A percentile compares a stretch with the other conserved stretches of the same genome.
phyloP scores from a whole-genome alignment of 192 early-diverging fungal species.

The Chytriomyces sp. region DNA sequence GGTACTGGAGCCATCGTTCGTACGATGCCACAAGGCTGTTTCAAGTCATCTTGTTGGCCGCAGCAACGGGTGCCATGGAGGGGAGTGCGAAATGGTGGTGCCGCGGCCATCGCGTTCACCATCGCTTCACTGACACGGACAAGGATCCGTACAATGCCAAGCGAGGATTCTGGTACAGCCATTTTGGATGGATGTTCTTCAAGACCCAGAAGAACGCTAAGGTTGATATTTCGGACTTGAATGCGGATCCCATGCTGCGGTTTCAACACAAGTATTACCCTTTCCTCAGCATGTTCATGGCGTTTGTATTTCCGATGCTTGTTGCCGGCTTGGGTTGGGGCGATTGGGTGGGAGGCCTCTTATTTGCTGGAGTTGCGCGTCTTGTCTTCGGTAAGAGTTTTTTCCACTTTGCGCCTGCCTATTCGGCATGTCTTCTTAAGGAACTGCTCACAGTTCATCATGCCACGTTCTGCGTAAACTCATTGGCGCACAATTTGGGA shows the following conservation, averaged over 20 bases:
- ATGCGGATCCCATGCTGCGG: constrained; percentile 45
- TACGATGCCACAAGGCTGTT: constrained; percentile 48
- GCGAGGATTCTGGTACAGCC: constrained; percentile 50
- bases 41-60: constrained; percentile 32
- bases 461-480: constrained; percentile 61
- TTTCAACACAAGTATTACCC: constrained; percentile 52
- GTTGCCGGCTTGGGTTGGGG: constrained; percentile 78
- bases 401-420: too few species aligned
- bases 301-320: constrained; percentile 76
- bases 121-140: constrained; percentile 50
- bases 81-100: constrained; percentile 61
- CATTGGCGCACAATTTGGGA: constrained; percentile 53
- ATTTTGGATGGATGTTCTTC: constrained; percentile 56
- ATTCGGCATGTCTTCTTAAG: too few species aligned
- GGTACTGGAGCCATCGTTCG: constrained; percentile 55
- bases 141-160: constrained; percentile 58
- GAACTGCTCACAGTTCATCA: too few species aligned
- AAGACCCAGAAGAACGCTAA: constrained; percentile 39
- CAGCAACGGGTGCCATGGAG: constrained; percentile 19
- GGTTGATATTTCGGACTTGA: constrained; percentile 53
- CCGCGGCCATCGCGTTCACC: constrained; percentile 26
- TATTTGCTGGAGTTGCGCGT: constrained; percentile 53
- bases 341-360: constrained; percentile 58
- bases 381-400: constrained; percentile 39
- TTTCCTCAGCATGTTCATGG: constrained; percentile 66